Evolutionary conservation across 192 early-diverging fungal species (phyloP).

Genomic region (Coemansia guatemalensis): DNA sequence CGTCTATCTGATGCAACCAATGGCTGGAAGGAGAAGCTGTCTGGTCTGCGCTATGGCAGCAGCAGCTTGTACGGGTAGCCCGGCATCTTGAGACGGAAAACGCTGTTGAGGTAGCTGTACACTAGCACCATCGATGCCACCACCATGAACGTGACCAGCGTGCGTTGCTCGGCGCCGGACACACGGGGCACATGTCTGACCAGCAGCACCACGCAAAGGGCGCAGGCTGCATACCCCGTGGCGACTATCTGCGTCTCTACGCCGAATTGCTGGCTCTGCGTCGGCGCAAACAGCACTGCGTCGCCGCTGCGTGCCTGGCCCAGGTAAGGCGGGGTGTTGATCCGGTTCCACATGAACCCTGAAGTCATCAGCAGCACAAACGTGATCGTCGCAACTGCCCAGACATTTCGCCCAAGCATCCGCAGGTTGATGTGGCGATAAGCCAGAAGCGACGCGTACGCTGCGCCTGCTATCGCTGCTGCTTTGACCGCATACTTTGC

Average conservation of each 20-base stretch:
- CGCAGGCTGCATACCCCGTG: slow-evolving; percentile 40
- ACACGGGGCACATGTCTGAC: slow-evolving; percentile 47
- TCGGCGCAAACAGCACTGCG: slow-evolving; percentile 38
- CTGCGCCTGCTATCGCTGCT: slow-evolving; percentile 6
- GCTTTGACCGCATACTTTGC: slow-evolving; percentile 19
- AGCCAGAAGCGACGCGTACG: slow-evolving; percentile 17
- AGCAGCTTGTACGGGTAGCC: slow-evolving; percentile 50
- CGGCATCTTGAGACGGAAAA: slow-evolving; percentile 53
- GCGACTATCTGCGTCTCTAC: slow-evolving; percentile 55
- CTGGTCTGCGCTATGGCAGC: slow-evolving; percentile 31
- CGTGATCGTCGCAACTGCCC: slow-evolving; percentile 31
- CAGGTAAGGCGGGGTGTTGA: slow-evolving; percentile 47
- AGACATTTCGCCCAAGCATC: slow-evolving; percentile 32
- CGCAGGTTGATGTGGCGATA: slow-evolving; percentile 30
- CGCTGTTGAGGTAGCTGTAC: slow-evolving; percentile 53
- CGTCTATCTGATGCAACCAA: too few species aligned
- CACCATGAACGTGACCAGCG: slow-evolving; percentile 41
- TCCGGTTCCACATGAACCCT: slow-evolving; percentile 54
- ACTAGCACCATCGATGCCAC: slow-evolving; percentile 32
- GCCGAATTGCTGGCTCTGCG: slow-evolving; percentile 45
- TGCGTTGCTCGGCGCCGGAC: slow-evolving; percentile 36
- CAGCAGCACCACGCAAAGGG: slow-evolving; percentile 46
- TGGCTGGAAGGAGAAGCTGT: too few species aligned
- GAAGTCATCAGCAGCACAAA: slow-evolving; percentile 55
- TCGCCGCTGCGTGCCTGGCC: slow-evolving; percentile 42